Conservation (phyloP, 805 yeast genomes). For the Metahyphopichia silvanorum region DNA sequence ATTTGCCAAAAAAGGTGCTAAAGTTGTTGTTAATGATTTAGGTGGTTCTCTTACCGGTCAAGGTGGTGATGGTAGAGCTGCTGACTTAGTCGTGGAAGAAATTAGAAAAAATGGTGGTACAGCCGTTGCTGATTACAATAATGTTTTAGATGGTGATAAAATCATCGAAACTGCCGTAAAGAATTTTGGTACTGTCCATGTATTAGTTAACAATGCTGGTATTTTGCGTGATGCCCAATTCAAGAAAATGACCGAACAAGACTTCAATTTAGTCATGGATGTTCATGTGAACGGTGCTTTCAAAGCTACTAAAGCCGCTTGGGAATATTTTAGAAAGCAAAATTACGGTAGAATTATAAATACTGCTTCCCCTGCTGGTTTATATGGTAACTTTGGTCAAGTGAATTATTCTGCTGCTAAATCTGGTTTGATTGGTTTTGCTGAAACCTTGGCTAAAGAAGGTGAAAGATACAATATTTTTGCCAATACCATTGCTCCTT, state of each 20-base stretch:
- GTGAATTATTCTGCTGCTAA: slow-evolving; percentile 94
- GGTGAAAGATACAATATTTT: slow-evolving; percentile 81
- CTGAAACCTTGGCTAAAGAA: slow-evolving; percentile 94
- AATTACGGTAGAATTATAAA: slow-evolving; percentile 84
- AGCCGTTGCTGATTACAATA: slow-evolving; percentile 94
- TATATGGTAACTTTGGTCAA: slow-evolving; percentile 96
- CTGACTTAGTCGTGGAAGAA: slow-evolving; percentile 86
- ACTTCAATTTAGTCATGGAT: slow-evolving; percentile 73
- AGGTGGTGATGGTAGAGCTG: slow-evolving; percentile 68
- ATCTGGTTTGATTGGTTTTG: slow-evolving; percentile 82
- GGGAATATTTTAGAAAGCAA: slow-evolving; percentile 86
- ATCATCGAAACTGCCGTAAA: slow-evolving; percentile 84
- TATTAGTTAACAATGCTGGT: slow-evolving; percentile 92
- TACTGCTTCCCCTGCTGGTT: slow-evolving; percentile 97
- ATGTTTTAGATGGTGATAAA: slow-evolving; percentile 79
- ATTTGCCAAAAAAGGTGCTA: slow-evolving; percentile 88
- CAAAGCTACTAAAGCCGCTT: slow-evolving; percentile 81
- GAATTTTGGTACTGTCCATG: slow-evolving; percentile 83
- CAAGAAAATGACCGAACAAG: slow-evolving; percentile 79
- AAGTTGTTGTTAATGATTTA: slow-evolving; percentile 91
- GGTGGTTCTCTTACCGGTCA: slow-evolving; percentile 81
- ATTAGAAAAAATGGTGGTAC: slow-evolving; percentile 71
- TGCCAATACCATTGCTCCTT: slow-evolving; percentile 87
- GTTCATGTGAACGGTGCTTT: slow-evolving; percentile 92
- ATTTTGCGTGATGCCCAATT: slow-evolving; percentile 85